phyloP scores from a whole-genome alignment of 495 filamentous ascomycete species.

The Penicillium paxilli region DNA sequence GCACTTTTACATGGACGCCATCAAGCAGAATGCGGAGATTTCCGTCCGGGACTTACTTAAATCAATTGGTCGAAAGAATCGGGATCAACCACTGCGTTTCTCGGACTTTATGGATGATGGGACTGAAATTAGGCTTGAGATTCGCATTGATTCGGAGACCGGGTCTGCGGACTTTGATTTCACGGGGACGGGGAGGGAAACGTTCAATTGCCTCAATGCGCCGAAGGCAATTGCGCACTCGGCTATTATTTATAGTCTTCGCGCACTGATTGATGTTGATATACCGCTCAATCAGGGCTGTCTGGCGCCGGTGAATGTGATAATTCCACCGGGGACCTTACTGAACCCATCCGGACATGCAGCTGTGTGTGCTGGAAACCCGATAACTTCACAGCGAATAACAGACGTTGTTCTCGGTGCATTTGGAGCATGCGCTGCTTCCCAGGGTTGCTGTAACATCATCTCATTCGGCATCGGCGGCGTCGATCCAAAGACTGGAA shows the following conservation, averaged over 20 bases:
- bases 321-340: conserved; percentile 76
- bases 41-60: conserved; percentile 77
- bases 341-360: conserved; percentile 73
- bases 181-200: conserved; percentile 73
- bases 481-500: conserved; percentile 15
- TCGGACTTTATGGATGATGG: conserved; percentile 93
- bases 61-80: conserved; percentile 66
- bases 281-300: conserved; percentile 95
- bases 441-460: conserved; percentile 84
- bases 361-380: conserved; percentile 86
- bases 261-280: conserved; percentile 80
- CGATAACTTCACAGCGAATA: conserved; percentile 76
- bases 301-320: conserved; percentile 74
- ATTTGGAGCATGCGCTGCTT: conserved; percentile 80
- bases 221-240: conserved; percentile 85
- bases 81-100: conserved; percentile 69
- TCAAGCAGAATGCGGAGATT: conserved; percentile 78
- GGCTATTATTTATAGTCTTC: conserved; percentile 89
- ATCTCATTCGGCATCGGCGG: conserved; percentile 38
- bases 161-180: conserved; percentile 94
- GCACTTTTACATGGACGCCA: conserved; percentile 61
- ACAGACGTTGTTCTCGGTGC: conserved; percentile 84
- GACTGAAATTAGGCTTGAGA: conserved; percentile 72
- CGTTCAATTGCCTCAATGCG: conserved; percentile 83
- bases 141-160: conserved; percentile 75